Evolutionary conservation across 2,329 filamentous ascomycete genomes (phyloP).

Genomic region (Tolypocladium capitatum): DNA sequence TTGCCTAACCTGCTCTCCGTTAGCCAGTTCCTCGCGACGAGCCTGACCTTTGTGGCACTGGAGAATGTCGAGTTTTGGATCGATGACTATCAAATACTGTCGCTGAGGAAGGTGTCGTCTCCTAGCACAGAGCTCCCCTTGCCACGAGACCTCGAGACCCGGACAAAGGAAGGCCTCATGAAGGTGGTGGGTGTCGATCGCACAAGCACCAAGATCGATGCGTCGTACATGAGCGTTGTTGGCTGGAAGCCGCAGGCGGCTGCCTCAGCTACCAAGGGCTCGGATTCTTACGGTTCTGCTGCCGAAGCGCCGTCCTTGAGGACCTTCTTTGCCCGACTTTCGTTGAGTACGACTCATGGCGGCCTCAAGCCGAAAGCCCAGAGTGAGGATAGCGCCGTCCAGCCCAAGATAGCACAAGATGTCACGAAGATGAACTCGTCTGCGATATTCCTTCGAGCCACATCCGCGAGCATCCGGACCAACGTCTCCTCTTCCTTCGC

Average conservation of each 20-base stretch:
- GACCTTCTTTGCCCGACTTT: conserved; percentile 71
- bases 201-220: conserved; percentile 85
- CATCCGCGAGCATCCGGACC: conserved; percentile 69
- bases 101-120: conserved; percentile 72
- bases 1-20: conserved; percentile 76
- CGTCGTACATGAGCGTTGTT: conserved; percentile 74
- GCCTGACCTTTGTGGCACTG: conserved; percentile 86
- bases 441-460: conserved; percentile 80
- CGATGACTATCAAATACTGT: conserved; percentile 71
- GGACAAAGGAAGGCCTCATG: conserved; percentile 81
- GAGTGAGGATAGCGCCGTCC: conserved; percentile 48
- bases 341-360: conserved; percentile 39
- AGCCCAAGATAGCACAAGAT: conserved; percentile 55
- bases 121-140: conserved; percentile 60
- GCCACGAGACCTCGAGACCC: conserved; percentile 66
- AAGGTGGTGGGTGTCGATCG: conserved; percentile 67
- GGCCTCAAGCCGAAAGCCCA: conserved; percentile 40
- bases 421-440: conserved; percentile 57
- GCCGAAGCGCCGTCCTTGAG: conserved; percentile 48
- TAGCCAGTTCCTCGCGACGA: conserved; percentile 85
- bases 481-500: conserved; percentile 61
- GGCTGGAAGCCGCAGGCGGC: conserved; percentile 59
- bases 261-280: conserved; percentile 24
- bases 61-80: conserved; percentile 81
- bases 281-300: conserved; percentile 33